Conservation (phyloP, 805 yeast species). For the Pichia kluyveri region DNA sequence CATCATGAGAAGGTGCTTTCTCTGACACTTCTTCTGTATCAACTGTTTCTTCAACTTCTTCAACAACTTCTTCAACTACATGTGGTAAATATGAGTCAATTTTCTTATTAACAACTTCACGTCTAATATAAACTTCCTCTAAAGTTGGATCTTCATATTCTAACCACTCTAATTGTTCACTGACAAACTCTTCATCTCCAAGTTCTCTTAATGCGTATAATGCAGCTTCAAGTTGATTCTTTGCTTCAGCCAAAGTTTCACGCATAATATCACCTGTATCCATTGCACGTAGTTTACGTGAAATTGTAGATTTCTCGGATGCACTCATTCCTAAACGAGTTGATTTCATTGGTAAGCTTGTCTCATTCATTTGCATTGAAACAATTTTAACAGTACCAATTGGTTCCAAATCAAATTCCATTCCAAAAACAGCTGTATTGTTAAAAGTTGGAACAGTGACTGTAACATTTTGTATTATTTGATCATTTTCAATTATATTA, state of each 20-base stretch:
- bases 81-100: background rate
- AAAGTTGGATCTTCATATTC: constrained; percentile 42
- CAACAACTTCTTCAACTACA: background rate
- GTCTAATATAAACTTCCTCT: constrained; percentile 30
- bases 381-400: background rate
- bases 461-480: background rate
- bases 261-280: background rate
- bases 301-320: background rate
- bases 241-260: constrained; percentile 9
- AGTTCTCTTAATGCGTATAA: constrained; percentile 58
- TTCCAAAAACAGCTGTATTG: background rate
- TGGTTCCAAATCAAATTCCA: background rate
- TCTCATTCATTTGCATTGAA: background rate
- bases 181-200: constrained; percentile 28
- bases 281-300: background rate
- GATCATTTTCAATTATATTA: background rate
- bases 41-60: background rate
- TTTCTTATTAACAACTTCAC: constrained; percentile 16
- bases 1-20: background rate
- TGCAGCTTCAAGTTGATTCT: constrained; percentile 65
- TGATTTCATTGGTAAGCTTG: background rate
- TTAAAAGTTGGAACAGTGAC: constrained; percentile 24
- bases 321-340: background rate
- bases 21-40: background rate
- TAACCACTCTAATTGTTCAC: constrained; percentile 63